phyloP scores from a whole-genome alignment of 208 protist genomes.

The Wallacemonas collosoma region DNA sequence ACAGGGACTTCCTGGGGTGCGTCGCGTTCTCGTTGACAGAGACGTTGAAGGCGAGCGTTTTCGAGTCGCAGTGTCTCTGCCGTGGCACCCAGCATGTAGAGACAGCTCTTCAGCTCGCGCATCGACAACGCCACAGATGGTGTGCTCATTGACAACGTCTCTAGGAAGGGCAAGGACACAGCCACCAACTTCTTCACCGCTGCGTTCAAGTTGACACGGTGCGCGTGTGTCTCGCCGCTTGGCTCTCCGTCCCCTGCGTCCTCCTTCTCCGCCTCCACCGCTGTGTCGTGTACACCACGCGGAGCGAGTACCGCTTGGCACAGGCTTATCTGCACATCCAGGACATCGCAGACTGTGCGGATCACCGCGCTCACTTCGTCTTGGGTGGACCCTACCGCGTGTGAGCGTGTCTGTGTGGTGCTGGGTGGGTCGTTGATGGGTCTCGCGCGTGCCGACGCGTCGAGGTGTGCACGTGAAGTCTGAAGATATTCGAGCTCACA shows the following conservation, averaged over 20 bases:
- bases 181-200: neutral
- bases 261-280: neutral
- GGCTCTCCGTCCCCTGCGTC: neutral
- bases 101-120: neutral
- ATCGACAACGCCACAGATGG: neutral
- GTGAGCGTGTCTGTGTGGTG: neutral
- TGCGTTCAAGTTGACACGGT: neutral
- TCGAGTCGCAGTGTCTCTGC: conserved; percentile 4
- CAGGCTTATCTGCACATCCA: neutral
- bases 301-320: neutral
- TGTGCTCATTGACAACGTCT: neutral
- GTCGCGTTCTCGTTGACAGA: no score
- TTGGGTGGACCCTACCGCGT: neutral
- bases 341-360: neutral
- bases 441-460: neutral
- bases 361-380: neutral
- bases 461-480: conserved; percentile 24
- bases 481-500: conserved; percentile 33
- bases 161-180: neutral
- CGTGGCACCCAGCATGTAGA: neutral
- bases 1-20: no score
- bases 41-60: neutral
- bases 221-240: neutral
- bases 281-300: neutral
- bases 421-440: neutral